These are phyloP conservation scores for Theobroma grandiflorum DNA, from an alignment of 441 rosid genomes.

Conservation along the genomic window DNA sequence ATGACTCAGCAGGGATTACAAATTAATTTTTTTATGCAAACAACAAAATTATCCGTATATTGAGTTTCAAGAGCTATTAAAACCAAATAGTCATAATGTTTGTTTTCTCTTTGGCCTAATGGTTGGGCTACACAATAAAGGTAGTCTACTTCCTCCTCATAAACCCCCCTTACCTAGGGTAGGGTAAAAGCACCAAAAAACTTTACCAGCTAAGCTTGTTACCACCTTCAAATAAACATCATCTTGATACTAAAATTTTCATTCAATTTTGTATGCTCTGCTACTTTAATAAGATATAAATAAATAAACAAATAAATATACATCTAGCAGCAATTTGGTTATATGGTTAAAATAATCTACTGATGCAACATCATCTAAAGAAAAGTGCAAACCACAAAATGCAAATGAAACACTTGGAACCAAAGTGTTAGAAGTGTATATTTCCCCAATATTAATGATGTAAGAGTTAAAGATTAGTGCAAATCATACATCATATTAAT, in stretches of 20 bases:
- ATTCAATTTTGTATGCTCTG: neutral
- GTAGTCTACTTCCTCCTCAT: neutral
- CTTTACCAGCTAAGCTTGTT: neutral
- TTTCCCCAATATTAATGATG: too few species aligned
- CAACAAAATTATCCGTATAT: neutral
- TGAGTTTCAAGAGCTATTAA: neutral
- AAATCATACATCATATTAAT: too few species aligned
- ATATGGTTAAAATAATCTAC: too few species aligned
- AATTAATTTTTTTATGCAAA: neutral
- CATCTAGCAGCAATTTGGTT: too few species aligned
- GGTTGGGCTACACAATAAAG: neutral
- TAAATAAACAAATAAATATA: too few species aligned
- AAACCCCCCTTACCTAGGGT: too few species aligned
- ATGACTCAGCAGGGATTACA: neutral
- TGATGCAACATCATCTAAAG: neutral
- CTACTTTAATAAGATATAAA: neutral
- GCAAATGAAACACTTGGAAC: too few species aligned
- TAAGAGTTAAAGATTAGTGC: too few species aligned
- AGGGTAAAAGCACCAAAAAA: neutral
- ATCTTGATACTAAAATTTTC: neutral
- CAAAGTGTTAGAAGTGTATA: too few species aligned
- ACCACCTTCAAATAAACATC: neutral
- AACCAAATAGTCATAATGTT: neutral
- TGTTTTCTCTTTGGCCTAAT: neutral
- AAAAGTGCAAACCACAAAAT: too few species aligned